A percentile compares a stretch with the other conserved stretches of the same genome.
These are phyloP conservation scores for Cyberlindnera subsufficiens DNA, from an alignment of 805 yeast species.

Conservation along the genomic window DNA sequence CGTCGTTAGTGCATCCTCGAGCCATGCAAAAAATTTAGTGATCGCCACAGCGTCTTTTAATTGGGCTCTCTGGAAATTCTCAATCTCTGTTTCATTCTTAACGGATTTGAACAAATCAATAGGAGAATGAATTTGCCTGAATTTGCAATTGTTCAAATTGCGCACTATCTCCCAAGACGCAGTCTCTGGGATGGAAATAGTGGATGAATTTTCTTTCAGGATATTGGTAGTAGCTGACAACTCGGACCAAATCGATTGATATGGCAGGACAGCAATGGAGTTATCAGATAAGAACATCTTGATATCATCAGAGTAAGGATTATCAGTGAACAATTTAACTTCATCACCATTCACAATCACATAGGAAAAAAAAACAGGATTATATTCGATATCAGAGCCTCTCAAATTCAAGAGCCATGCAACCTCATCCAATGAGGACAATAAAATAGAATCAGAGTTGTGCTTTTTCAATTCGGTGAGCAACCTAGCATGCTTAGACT, in stretches of 20 bases:
- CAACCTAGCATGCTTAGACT: conserved; percentile 50
- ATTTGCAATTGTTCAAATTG: conserved; percentile 36
- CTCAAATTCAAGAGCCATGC: conserved; percentile 89
- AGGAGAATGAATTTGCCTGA: conserved; percentile 47
- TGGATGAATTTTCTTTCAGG: conserved; percentile 16
- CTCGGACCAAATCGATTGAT: conserved; percentile 55
- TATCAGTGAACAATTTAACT: conserved; percentile 51
- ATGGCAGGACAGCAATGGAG: conserved; percentile 45
- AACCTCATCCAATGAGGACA: conserved; percentile 79
- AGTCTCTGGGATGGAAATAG: conserved; percentile 46
- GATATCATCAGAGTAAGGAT: conserved; percentile 32
- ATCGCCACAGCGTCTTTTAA: conserved; percentile 78
- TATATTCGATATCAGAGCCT: conserved; percentile 74
- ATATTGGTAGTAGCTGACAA: conserved; percentile 27
- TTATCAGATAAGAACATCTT: conserved; percentile 35
- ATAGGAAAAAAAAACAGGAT: conserved; percentile 80
- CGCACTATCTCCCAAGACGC: conserved; percentile 66
- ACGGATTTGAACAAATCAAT: conserved; percentile 63
- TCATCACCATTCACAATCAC: conserved; percentile 38
- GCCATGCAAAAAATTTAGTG: conserved; percentile 75
- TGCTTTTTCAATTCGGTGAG: conserved; percentile 28
- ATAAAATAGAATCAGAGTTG: conserved; percentile 42
- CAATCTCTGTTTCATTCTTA: conserved; percentile 68
- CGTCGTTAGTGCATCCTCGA: conserved; percentile 50
- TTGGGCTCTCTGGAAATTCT: conserved; percentile 73